phyloP scores from a whole-genome alignment of 179 eudicot species.

The Silene noctiflora region DNA sequence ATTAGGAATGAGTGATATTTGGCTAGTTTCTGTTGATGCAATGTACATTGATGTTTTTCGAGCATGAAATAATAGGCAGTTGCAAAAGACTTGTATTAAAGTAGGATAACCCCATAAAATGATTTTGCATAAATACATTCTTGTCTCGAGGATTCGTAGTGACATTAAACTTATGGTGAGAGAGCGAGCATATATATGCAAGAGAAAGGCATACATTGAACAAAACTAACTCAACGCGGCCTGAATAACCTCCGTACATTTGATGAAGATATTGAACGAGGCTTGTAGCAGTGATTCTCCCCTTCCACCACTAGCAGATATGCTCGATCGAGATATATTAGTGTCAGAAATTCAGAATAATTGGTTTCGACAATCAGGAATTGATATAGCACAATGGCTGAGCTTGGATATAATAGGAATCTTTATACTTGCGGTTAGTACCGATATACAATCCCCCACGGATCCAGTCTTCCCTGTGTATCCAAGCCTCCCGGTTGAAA shows the following conservation, averaged over 20 bases:
- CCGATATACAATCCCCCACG: slow-evolving; percentile 73
- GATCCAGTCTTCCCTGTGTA: slow-evolving; percentile 94
- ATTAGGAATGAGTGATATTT: no score
- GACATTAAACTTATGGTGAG: neutral
- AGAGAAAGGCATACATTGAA: neutral
- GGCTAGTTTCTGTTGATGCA: neutral
- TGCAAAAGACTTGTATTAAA: neutral
- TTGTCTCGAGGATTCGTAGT: neutral
- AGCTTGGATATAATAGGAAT: slow-evolving; percentile 85
- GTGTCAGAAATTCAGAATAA: neutral
- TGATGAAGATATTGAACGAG: neutral
- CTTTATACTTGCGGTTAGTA: slow-evolving; percentile 78
- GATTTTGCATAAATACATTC: neutral
- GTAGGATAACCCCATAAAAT: neutral
- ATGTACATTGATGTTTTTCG: neutral
- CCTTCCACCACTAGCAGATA: neutral
- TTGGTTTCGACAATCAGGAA: slow-evolving; percentile 30
- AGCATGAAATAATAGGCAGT: neutral
- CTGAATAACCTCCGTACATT: neutral
- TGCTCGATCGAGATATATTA: neutral
- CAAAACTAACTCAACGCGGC: neutral
- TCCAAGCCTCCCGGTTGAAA: slow-evolving; percentile 78
- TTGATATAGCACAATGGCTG: slow-evolving; percentile 87
- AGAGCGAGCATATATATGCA: neutral
- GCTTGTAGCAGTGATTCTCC: neutral